phyloP scores from a whole-genome alignment of 2,329 filamentous ascomycete genomes.

The Chrysosporium keratinophilum region DNA sequence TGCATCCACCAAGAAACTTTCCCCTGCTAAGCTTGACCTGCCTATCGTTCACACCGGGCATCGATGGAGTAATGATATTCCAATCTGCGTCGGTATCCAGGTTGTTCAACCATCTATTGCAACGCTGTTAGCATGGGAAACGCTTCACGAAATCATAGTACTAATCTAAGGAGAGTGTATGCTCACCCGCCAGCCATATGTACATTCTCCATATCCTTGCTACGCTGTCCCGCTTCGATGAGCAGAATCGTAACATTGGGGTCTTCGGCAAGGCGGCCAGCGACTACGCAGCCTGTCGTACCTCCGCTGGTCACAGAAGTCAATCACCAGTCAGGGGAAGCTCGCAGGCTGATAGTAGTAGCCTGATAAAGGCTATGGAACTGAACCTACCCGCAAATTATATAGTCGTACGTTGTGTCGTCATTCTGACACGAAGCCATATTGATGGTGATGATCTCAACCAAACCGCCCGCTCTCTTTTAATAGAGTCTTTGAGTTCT shows the following conservation, averaged over 20 bases:
- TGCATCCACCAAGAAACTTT: slow-evolving; percentile 35
- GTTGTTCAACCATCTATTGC: slow-evolving; percentile 17
- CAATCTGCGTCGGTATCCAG: slow-evolving; percentile 37
- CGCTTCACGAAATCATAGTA: too few species aligned
- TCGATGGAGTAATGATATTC: slow-evolving; percentile 36
- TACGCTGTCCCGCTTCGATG: slow-evolving; percentile 22
- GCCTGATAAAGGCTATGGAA: background rate
- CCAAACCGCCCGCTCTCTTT: background rate
- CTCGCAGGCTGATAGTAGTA: background rate
- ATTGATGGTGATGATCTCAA: too few species aligned
- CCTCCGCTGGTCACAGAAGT: slow-evolving; percentile 28
- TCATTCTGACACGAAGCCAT: background rate
- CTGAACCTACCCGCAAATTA: slow-evolving; percentile 20
- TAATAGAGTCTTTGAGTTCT: background rate
- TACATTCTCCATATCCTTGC: slow-evolving; percentile 36
- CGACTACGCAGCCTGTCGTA: slow-evolving; percentile 17
- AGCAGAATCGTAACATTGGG: slow-evolving; percentile 32
- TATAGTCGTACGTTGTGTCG: slow-evolving; percentile 18
- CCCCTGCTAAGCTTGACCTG: slow-evolving; percentile 38
- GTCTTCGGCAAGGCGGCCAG: slow-evolving; percentile 36
- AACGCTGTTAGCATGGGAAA: slow-evolving; percentile 29
- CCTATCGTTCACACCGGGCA: slow-evolving; percentile 32
- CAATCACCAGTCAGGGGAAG: background rate
- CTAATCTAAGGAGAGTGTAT: too few species aligned
- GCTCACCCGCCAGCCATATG: slow-evolving; percentile 37